Evolutionary conservation across 371 early-diverging fungal species (phyloP), one percentile per base, ranked within the genome.

Genomic region (Actinomucor elegans): DNA sequence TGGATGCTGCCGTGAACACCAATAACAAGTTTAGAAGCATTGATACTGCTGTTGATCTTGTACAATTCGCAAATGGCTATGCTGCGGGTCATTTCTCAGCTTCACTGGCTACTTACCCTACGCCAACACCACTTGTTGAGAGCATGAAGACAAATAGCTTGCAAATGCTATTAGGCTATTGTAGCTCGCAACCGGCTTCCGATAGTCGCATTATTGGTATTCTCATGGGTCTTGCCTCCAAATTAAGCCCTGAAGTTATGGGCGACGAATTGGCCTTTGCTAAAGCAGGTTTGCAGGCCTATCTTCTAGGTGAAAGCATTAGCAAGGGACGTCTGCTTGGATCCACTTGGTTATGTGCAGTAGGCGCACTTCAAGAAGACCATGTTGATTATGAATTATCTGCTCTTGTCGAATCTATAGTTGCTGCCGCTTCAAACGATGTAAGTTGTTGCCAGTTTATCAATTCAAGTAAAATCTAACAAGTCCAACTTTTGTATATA

Each of bases 1-100:
- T 69, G 4, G 49, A 67, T 14, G 29, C 62, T 17, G 59, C 59
- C 3, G 48, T 48, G 0, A 33, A n/a, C 5, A 23, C 10, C 2
- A 33, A 46, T 0, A 41, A 1, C 0, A 58, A 57, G 10, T 52
- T 35, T 21, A 57, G 67, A 21, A 54, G 49, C 12, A 61, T 70
- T 5, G 79, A 75, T 48, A 59, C 61, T 0, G 52, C 69, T 8
- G 59, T 73, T 5, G 71, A 74, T 38, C 52, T 72, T 1, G 57
- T 69, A 4, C 63, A 75, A 2, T 80, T 79, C 61, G 77, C 81
- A 6, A 63, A 67, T 12, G 84, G 84, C 1, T 81, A 77, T 68
- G 70, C 78, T 0, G 72, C 79, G 14, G 76, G 77, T 7, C 67
- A 73, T 48, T 58, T 73, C 12, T 51, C 75, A 3, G 57, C 73